A percentile compares a stretch with the other conserved stretches of the same genome.
Conservation (phyloP, 176 grass and related monocot species). For the Rhynchospora pubera region DNA sequence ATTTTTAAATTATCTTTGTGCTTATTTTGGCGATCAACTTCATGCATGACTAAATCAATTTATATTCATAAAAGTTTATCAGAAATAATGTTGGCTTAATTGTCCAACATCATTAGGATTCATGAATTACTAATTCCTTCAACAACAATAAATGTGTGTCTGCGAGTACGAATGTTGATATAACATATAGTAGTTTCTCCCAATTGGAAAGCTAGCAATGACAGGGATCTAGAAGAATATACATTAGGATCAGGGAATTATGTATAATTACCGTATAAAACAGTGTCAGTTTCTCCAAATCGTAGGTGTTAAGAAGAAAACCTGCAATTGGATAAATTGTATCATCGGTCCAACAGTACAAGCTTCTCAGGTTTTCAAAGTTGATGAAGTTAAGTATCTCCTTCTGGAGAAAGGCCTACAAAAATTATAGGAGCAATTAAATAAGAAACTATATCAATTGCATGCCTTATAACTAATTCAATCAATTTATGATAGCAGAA, state of each 20-base stretch:
- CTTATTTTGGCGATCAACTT: too few relatives aligned
- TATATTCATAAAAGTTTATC: too few relatives aligned
- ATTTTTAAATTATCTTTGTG: too few relatives aligned
- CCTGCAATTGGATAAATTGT: background rate
- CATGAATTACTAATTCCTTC: too few relatives aligned
- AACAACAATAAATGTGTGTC: too few relatives aligned
- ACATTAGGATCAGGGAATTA: background rate
- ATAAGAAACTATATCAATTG: background rate
- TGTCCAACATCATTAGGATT: too few relatives aligned
- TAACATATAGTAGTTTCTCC: too few relatives aligned
- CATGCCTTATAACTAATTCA: background rate
- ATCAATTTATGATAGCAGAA: background rate
- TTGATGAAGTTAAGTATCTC: background rate
- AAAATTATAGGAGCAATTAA: background rate
- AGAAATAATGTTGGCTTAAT: too few relatives aligned
- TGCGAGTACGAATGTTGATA: too few relatives aligned
- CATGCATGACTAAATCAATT: too few relatives aligned
- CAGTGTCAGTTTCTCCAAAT: slow-evolving; percentile 1
- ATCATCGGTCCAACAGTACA: background rate
- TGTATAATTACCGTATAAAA: background rate
- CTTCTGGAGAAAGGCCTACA: background rate
- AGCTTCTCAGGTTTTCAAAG: background rate
- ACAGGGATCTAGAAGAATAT: background rate
- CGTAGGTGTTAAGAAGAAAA: background rate
- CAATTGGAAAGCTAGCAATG: too few relatives aligned